Evolutionary conservation across 495 filamentous ascomycete species (phyloP).

Genomic region (Penicillium fimorum): DNA sequence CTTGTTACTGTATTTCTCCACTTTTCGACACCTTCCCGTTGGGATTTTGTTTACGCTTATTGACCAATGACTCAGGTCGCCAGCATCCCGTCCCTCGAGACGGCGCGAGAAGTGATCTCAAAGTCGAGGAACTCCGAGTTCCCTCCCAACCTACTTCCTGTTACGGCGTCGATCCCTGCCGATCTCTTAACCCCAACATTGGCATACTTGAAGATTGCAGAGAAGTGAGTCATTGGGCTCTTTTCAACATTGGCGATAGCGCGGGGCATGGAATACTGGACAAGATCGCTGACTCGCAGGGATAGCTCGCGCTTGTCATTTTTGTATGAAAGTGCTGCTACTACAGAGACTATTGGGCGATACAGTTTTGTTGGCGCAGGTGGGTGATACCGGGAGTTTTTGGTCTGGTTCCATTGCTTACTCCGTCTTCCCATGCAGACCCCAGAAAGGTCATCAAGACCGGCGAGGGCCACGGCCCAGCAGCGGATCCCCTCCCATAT

Average conservation of each 20-base stretch:
- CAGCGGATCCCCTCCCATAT: slow-evolving; percentile 74
- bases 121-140: slow-evolving; percentile 48
- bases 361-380: slow-evolving; percentile 94
- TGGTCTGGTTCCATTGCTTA: slow-evolving; percentile 8
- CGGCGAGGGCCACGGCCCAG: slow-evolving; percentile 80
- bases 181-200: slow-evolving; percentile 88
- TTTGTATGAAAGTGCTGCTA: slow-evolving; percentile 91
- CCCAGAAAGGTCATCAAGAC: slow-evolving; percentile 85
- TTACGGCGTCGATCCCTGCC: slow-evolving; percentile 82
- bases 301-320: slow-evolving; percentile 57
- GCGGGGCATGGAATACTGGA: slow-evolving; percentile 6
- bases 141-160: slow-evolving; percentile 77
- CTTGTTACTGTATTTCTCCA: background rate
- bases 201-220: slow-evolving; percentile 85
- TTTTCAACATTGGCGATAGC: slow-evolving; percentile 10
- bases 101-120: slow-evolving; percentile 51
- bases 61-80: slow-evolving; percentile 35
- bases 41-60: slow-evolving; percentile 9
- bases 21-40: background rate
- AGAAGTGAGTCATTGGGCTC: slow-evolving; percentile 54
- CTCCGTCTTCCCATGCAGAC: slow-evolving; percentile 41
- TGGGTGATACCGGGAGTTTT: slow-evolving; percentile 32
- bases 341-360: slow-evolving; percentile 82
- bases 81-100: slow-evolving; percentile 43
- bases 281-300: slow-evolving; percentile 16